These are phyloP conservation scores for Fusarium sp. DNA, from an alignment of 2,329 filamentous ascomycete species.

Conservation along the genomic window DNA sequence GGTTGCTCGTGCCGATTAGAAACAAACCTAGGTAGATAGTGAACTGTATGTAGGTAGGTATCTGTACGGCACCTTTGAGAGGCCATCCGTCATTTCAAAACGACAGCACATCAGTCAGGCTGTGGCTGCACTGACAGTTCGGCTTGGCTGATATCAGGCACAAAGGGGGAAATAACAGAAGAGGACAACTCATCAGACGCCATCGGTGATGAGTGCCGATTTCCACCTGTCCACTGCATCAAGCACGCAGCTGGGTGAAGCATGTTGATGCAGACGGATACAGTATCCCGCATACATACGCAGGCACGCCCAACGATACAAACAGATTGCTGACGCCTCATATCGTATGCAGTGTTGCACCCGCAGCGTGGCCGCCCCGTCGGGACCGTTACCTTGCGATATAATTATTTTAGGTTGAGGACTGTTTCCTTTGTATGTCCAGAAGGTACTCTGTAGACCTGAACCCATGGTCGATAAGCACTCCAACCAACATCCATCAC, in stretches of 20 bases:
- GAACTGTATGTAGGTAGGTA: not conserved
- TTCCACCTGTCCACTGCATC: constrained; percentile 11
- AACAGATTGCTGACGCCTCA: constrained; percentile 7
- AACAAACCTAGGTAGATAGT: not conserved
- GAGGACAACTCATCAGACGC: constrained; percentile 30
- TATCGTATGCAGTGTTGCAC: constrained; percentile 28
- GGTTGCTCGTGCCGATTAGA: not conserved
- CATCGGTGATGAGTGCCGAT: constrained; percentile 11
- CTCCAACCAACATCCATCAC: constrained; percentile 9
- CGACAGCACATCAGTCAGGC: constrained; percentile 22
- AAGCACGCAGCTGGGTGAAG: constrained; percentile 18
- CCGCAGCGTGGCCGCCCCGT: constrained; percentile 12
- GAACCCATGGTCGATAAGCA: not conserved
- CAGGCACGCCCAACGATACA: constrained; percentile 20
- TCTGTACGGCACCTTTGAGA: not conserved
- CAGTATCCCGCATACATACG: constrained; percentile 19
- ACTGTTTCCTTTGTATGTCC: constrained; percentile 1
- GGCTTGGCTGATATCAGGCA: constrained; percentile 12
- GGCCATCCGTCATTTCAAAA: constrained; percentile 5
- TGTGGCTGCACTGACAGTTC: not conserved
- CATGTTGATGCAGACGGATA: constrained; percentile 21
- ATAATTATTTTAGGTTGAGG: not conserved
- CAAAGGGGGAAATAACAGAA: constrained; percentile 3
- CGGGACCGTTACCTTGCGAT: not conserved
- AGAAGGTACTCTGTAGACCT: not conserved